phyloP scores from a whole-genome alignment of 106 monocot genomes.

The Amphibolis antarctica region DNA sequence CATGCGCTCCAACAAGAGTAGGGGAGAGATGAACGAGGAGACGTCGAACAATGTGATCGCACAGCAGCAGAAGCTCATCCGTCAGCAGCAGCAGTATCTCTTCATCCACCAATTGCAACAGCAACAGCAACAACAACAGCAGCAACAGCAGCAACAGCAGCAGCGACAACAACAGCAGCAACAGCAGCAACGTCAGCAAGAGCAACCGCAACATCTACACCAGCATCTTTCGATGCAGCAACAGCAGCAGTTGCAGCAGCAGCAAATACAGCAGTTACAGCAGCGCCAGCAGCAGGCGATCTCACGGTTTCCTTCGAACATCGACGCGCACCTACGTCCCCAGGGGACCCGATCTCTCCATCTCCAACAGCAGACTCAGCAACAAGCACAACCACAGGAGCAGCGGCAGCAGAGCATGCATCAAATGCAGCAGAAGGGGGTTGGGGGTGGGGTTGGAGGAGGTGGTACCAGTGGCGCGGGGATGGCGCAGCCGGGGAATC shows the following conservation, averaged over 20 bases:
- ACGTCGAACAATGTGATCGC: too few species aligned
- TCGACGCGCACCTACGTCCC: constrained; percentile 83
- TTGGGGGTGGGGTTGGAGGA: constrained; percentile 3
- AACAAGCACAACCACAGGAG: constrained; percentile 63
- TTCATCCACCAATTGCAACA: constrained; percentile 19
- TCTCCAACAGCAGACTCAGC: constrained; percentile 22
- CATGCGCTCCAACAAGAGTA: too few species aligned
- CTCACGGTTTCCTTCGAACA: constrained; percentile 89
- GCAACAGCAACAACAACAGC: constrained; percentile 23
- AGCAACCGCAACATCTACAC: constrained; percentile 8
- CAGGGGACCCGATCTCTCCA: constrained; percentile 58
- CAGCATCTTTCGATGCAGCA: constrained; percentile 6
- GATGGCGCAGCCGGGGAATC: constrained; percentile 16
- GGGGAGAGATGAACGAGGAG: too few species aligned
- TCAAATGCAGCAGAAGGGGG: constrained; percentile 8
- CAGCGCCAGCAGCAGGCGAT: constrained; percentile 56
- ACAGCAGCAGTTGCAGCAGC: constrained; percentile 2
- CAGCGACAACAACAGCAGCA: constrained; percentile 30
- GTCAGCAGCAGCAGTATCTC: constrained; percentile 4
- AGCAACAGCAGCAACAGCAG: neutral
- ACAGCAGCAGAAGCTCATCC: constrained; percentile 12
- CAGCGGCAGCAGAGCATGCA: constrained; percentile 16
- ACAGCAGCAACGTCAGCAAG: constrained; percentile 15
- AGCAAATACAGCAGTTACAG: neutral
- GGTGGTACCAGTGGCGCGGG: constrained; percentile 1